Base-by-base conservation (phyloP, 169 alveolate species). In the Eimeria tenella region DNA sequence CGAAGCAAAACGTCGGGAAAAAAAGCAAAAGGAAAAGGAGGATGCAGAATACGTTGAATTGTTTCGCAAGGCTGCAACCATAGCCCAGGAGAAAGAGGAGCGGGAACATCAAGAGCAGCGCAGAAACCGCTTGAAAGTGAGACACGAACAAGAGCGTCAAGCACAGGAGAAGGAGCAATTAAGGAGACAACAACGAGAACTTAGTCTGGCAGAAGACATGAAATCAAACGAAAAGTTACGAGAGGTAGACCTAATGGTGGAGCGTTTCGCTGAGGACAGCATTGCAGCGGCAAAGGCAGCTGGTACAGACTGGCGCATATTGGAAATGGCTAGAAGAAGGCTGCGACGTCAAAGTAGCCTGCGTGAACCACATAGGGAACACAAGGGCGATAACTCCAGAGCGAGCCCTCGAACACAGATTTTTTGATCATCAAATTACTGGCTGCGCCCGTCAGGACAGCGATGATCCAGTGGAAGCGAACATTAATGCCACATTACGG, bases 271-370 rank as follows among this genome's bases (percentile, higher is more conserved):
- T 52, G 91, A 84, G 53, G 19, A 42, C 53, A 49, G 75, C 53
- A 84, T 84, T 42, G 81, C 75, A 19, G 91, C 91, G 52, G 91
- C 91, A 84, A 84, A 84, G 23, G 91, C 75, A 84, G 81, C 74
- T 31, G 91, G 91, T 25, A 58, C 91, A 62, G 91, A 84, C 50
- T 84, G 91, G 91, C 63, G 91, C 79, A 60, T 84, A 11, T 60
- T 84, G 15, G 91, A 84, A 84, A 42, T 5, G 58, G 79, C 91
- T 42, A 84, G 52, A 62, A 52, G 62, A 49, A 84, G 91, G 52
- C 17, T 84, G 91, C 53, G 58, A 49, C 75, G 49, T 10, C 81
- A 62, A 19, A 84, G 91, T 77, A 84, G 79, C 21, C 13, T 84
- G 10, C 2, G 52, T 17, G 7, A 49, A 3, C 91, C 63, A 17